Conservation (phyloP, 306 rosid species). For the Canavalia ensiformis region DNA sequence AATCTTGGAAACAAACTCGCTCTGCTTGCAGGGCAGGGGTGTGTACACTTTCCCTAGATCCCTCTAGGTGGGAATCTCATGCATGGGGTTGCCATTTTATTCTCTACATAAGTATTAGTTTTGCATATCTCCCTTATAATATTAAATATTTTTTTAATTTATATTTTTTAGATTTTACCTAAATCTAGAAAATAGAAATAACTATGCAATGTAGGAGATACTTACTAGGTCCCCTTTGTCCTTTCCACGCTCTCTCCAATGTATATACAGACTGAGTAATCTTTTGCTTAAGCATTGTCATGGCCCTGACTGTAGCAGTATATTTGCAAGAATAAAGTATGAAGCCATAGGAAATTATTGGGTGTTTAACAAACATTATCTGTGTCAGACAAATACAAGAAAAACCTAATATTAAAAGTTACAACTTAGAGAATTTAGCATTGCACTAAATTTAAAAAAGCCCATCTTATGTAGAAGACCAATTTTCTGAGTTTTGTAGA, state of each 20-base stretch:
- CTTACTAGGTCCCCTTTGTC: conserved; percentile 23
- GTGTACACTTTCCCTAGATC: not conserved
- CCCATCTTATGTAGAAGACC: not conserved
- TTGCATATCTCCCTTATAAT: conserved; percentile 24
- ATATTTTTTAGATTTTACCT: not conserved
- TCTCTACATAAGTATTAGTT: not conserved
- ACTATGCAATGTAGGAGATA: conserved; percentile 9
- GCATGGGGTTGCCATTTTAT: too few species aligned
- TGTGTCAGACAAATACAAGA: conserved; percentile 27
- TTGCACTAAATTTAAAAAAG: not conserved
- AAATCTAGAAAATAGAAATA: conserved; percentile 20
- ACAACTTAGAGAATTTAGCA: not conserved
- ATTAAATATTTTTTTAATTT: conserved; percentile 33
- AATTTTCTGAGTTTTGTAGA: conserved; percentile 5
- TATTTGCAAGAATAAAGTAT: conserved; percentile 14
- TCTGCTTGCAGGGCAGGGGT: not conserved
- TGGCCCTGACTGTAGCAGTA: conserved; percentile 10
- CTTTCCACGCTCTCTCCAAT: conserved; percentile 36
- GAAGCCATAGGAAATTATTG: conserved; percentile 34
- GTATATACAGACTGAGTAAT: not conserved
- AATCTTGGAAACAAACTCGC: not conserved
- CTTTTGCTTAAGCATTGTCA: not conserved
- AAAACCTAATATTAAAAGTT: not conserved
- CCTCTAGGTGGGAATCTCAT: not conserved
- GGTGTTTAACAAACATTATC: conserved; percentile 25